Percentiles rank a stretch among this genome's conserved stretches.
Conservation (phyloP, 805 yeast species). For the Ogataea zsoltii region DNA sequence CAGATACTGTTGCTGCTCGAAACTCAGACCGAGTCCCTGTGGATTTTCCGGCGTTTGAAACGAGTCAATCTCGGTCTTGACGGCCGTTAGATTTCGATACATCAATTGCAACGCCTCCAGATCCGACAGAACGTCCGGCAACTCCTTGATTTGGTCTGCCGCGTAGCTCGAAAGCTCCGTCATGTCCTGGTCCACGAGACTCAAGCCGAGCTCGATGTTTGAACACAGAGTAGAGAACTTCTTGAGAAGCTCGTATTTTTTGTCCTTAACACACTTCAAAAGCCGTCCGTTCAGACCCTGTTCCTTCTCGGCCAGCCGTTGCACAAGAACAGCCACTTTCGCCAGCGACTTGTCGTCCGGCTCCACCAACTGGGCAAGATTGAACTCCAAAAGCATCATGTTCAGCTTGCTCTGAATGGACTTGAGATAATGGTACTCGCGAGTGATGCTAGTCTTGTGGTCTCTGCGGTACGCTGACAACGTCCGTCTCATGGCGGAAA, state of each 20-base stretch:
- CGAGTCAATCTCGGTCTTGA: slow-evolving; percentile 15
- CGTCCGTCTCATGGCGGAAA: background rate
- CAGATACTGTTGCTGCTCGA: slow-evolving; percentile 14
- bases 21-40: slow-evolving; percentile 15
- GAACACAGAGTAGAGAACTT: slow-evolving; percentile 29
- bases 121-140: slow-evolving; percentile 37
- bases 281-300: slow-evolving; percentile 32
- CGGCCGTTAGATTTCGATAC: slow-evolving; percentile 26
- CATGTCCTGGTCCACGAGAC: slow-evolving; percentile 21
- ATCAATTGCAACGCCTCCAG: slow-evolving; percentile 36
- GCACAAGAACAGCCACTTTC: slow-evolving; percentile 3
- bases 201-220: slow-evolving; percentile 17
- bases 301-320: slow-evolving; percentile 26
- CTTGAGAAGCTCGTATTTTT: slow-evolving; percentile 27
- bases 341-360: slow-evolving; percentile 18
- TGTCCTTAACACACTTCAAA: slow-evolving; percentile 35
- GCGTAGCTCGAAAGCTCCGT: slow-evolving; percentile 31
- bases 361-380: slow-evolving; percentile 19
- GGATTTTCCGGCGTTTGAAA: slow-evolving; percentile 7
- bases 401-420: slow-evolving; percentile 21
- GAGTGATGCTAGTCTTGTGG: slow-evolving; percentile 14
- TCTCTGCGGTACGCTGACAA: slow-evolving; percentile 13
- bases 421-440: slow-evolving; percentile 17
- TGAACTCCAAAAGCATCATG: slow-evolving; percentile 20
- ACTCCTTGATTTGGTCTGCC: slow-evolving; percentile 38